Base-by-base conservation (phyloP, 2,329 filamentous ascomycete species). In the Aspergillus clavatus region DNA sequence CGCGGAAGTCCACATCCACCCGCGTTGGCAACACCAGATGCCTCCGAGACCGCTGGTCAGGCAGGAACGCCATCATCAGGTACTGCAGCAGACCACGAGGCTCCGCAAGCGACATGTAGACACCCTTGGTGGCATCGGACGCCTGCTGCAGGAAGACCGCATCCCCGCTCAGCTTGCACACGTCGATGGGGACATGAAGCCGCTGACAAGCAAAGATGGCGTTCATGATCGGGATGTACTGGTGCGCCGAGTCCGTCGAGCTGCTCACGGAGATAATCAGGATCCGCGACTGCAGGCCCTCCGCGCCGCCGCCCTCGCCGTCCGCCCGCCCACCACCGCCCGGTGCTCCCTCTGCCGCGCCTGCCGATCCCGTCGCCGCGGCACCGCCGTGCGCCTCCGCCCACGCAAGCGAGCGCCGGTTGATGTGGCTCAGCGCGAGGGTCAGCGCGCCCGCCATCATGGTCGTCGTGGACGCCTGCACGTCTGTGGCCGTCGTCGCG, bases 191-290 rank as follows among this genome's bases (percentile, higher is more conserved):
- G 52, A 98, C 89, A 57, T 82, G 81, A 44, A 89, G 79, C 53
- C 91, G 84, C 60, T 95, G 87, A 47, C 91, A 93, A 2, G 93
- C 93, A 69, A 98, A 98, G 50, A 97, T 95, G 58, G 86, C 82
- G 71, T 98, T 98, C 93, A 98, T 98, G 56, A 95, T 93, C 0
- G 91, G 86, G 45, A 98, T 98, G 72, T 98, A 98, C 68, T 97
- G 83, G 50, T 81, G 86, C 4, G 89, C 83, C 0, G 95, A 81
- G 58, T 91, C 87, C 61, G 89, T 89, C 29, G 89, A 94, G 11
- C 89, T 89, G 38, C 88, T 95, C 4, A 96, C 89, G 38, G 87
- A 95, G 43, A 98, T 67, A 52, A 97, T 83, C 43, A 98, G 78
- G 59, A 98, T 95, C 48, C 93, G 86, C 11, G 84, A 85, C 55